Percentiles rank a stretch among this genome's conserved stretches.
These are phyloP conservation scores for Coelastrella sp. DNA, from an alignment of 139 green algal species.

Conservation along the genomic window DNA sequence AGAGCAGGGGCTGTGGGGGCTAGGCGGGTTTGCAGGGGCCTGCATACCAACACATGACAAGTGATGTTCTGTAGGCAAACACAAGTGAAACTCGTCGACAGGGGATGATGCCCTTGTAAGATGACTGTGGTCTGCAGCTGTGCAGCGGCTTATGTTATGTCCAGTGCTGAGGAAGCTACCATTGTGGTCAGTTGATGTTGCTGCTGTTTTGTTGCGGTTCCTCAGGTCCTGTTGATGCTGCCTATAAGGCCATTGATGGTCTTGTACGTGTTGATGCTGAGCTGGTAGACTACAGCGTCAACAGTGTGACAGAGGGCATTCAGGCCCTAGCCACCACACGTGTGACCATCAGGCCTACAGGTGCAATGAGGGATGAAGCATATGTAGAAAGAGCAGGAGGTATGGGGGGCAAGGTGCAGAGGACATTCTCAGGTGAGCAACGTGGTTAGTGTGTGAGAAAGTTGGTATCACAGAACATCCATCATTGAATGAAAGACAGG, in stretches of 20 bases:
- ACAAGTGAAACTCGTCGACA: too few relatives aligned
- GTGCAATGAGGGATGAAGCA: constrained; percentile 56
- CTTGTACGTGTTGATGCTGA: constrained; percentile 80
- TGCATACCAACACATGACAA: too few relatives aligned
- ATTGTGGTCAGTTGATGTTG: neutral
- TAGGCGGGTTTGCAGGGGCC: too few relatives aligned
- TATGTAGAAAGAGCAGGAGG: constrained; percentile 62
- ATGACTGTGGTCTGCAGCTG: too few relatives aligned
- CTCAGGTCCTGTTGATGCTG: constrained; percentile 91
- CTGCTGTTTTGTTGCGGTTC: neutral
- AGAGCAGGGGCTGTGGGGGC: too few relatives aligned
- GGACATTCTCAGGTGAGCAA: constrained; percentile 76
- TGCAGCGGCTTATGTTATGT: too few relatives aligned
- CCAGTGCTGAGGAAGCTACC: too few relatives aligned
- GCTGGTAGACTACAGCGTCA: constrained; percentile 91
- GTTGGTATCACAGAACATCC: too few relatives aligned
- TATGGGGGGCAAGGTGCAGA: constrained; percentile 64
- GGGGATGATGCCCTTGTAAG: too few relatives aligned
- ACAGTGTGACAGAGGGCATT: constrained; percentile 94
- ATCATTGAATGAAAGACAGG: too few relatives aligned
- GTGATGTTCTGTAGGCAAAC: too few relatives aligned
- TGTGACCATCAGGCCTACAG: constrained; percentile 81
- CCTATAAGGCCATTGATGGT: constrained; percentile 94
- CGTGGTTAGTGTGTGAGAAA: too few relatives aligned
- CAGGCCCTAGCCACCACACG: constrained; percentile 70